Conservation (phyloP, 768 basidiomycete genomes). For the Suillus brevipes region DNA sequence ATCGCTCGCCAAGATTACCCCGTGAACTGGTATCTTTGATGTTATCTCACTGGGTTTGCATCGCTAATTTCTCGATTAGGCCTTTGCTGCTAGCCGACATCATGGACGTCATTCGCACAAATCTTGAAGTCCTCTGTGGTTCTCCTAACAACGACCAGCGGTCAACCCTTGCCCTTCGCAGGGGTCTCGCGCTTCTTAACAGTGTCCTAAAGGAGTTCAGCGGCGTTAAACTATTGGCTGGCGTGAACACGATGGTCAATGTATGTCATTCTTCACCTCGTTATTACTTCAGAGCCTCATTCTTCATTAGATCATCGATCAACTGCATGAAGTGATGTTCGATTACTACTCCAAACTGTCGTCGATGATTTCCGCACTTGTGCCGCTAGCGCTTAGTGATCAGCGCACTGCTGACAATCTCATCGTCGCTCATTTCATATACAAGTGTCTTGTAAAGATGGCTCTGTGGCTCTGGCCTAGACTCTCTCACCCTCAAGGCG, state of each 20-base stretch:
- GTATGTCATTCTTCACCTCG: conserved; percentile 37
- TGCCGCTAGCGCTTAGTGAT: conserved; percentile 34
- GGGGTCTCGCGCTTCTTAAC: conserved; percentile 65
- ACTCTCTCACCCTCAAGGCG: conserved; percentile 44
- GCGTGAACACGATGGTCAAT: conserved; percentile 63
- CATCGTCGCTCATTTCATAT: conserved; percentile 63
- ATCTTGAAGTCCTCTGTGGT: conserved; percentile 51
- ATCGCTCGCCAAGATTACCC: conserved; percentile 81
- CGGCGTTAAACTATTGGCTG: conserved; percentile 66
- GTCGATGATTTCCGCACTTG: conserved; percentile 35
- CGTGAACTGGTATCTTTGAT: conserved; percentile 55
- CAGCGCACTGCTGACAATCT: conserved; percentile 47
- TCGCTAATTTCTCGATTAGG: conserved; percentile 21
- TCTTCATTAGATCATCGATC: conserved; percentile 23
- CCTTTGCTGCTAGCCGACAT: conserved; percentile 39
- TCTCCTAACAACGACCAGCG: conserved; percentile 41
- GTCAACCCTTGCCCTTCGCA: conserved; percentile 52
- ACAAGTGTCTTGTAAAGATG: conserved; percentile 74
- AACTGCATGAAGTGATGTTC: conserved; percentile 54
- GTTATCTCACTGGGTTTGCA: background rate
- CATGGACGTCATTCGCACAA: conserved; percentile 52
- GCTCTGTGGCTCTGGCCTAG: conserved; percentile 70
- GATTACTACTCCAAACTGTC: conserved; percentile 60
- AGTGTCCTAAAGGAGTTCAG: conserved; percentile 70
- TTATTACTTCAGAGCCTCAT: background rate